Evolutionary conservation across 2,329 filamentous ascomycete species (phyloP).

Genomic region (Cladosporium colombiae): DNA sequence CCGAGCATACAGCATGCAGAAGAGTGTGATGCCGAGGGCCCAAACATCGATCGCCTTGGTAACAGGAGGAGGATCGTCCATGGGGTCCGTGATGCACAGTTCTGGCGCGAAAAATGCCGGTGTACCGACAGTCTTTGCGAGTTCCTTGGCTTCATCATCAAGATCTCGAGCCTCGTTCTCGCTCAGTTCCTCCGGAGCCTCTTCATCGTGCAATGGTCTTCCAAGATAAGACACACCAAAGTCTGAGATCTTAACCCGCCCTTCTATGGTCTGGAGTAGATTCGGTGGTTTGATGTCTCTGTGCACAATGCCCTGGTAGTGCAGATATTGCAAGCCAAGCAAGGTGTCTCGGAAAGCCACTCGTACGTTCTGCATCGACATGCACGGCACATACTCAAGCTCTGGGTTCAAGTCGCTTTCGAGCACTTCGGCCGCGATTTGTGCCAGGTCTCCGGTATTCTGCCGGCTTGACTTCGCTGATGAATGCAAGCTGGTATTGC

Average conservation of each 20-base stretch:
- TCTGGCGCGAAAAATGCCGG: constrained; percentile 98
- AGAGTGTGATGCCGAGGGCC: constrained; percentile 94
- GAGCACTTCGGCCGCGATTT: constrained; percentile 42
- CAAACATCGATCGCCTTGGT: constrained; percentile 96
- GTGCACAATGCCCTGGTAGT: constrained; percentile 55
- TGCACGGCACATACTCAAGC: constrained; percentile 88
- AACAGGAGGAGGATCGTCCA: constrained; percentile 67
- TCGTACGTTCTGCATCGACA: constrained; percentile 81
- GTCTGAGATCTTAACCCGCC: constrained; percentile 94
- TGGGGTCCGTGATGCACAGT: constrained; percentile 83
- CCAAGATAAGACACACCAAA: constrained; percentile 98
- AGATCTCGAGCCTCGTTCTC: constrained; percentile 81
- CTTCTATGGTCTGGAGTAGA: constrained; percentile 79
- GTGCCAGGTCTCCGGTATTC: constrained; percentile 54
- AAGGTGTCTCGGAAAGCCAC: constrained; percentile 90
- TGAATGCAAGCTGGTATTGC: constrained; percentile 64
- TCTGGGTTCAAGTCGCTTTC: constrained; percentile 78
- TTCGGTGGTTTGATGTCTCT: constrained; percentile 68
- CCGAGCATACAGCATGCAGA: constrained; percentile 90
- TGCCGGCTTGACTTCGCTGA: constrained; percentile 21
- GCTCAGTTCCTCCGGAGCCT: constrained; percentile 64
- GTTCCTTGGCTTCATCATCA: constrained; percentile 81
- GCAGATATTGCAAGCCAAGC: constrained; percentile 85
- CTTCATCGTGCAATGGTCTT: constrained; percentile 71
- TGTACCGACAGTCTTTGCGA: constrained; percentile 98